Base-by-base conservation (phyloP, 2,329 filamentous ascomycete species). In the Aspergillus ibericus region DNA sequence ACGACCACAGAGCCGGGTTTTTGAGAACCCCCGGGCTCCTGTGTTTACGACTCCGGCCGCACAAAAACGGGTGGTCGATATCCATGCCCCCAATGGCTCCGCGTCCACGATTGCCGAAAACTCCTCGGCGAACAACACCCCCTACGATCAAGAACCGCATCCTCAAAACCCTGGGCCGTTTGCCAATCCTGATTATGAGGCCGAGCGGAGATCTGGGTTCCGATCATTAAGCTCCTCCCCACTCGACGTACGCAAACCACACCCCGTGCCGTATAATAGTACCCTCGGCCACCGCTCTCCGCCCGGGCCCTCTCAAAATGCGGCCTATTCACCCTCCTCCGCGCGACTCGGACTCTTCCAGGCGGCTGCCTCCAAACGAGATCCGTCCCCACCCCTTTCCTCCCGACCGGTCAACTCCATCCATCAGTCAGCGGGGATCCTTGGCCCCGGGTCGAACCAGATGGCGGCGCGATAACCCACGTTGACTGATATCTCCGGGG, bases 31-130 rank as follows among this genome's bases (percentile, higher is more conserved):
- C 5, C 70, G 74, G 22, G 66, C 71, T 15, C 70, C 70, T 49
- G 68, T 73, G 35, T 77, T 73, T 58, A 68, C 74, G 18, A 79
- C 78, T 4, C 78, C 79, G 29, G 75, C 77, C 13, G 73, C 74
- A 38, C 79, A 80, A 65, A 78, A 77, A 64, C 73, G 77, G 29
- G 68, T 75, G 12, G 72, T 77, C 15, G 77, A 80, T 55, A 67
- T 76, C 8, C 70, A 76, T 58, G 76, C 74, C 16, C 73, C 77
- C 6, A 75, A 77, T 59, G 78, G 78, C 20, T 80, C 78, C 4
- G 78, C 77, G 20, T 80, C 78, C 8, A 80, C 78, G 3, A 79
- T 80, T 40, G 72, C 76, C 3, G 78, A 80, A 57, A 74, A 74
- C 54, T 79, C 78, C 6, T 79, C 77, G 1, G 70, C 76, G 6